Base-by-base conservation (phyloP, 176 grass and related monocot genomes). In the Ampelocalamus luodianensis region DNA sequence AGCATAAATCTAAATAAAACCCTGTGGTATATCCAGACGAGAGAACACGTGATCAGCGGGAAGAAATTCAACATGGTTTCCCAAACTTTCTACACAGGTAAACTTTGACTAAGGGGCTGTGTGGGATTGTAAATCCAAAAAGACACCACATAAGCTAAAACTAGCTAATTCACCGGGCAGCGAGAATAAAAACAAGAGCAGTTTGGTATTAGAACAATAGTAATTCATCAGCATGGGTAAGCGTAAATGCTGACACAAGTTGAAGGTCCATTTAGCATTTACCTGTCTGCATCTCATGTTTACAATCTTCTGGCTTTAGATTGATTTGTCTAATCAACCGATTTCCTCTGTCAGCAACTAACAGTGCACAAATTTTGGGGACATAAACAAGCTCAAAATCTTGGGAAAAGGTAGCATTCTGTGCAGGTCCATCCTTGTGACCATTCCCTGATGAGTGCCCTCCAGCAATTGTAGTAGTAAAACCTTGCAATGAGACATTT, bases 341-440 rank as follows among this genome's bases (percentile, higher is more conserved):
- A 81, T 82, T 92, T 69, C 79, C 93, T 86, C 90, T 85, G 85
- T 95, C 93, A 68, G 87, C 71, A 34, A 95, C 20, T 64, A 95
- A 56, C 49, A 95, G 69, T 65, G 93, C 82, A 83, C 93, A 95
- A 5, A 80, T 87, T 87, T 89, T 85, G 14, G 85, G 88, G 18
- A 92, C 63, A 83, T 92, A 95, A n/a, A 79, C 82, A 36, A 95
- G 79, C 88, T 92, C 90, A 82, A 92, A 95, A 42, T 92, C 88
- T 40, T 53, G 5, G 0, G 90, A 92, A 71, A 95, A 92, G 1
- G 90, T 86, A 45, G 93, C 93, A 84, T 95, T 95, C 71, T 95
- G 93, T 24, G 90, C 90, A 24, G 86, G 80, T n/a, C 88, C 93
- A 78, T 95, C 93, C 77, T 67, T 86, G 46, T 67, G 83, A 68